phyloP scores from a whole-genome alignment of 768 basidiomycete genomes.

The Tylopilus felleus region DNA sequence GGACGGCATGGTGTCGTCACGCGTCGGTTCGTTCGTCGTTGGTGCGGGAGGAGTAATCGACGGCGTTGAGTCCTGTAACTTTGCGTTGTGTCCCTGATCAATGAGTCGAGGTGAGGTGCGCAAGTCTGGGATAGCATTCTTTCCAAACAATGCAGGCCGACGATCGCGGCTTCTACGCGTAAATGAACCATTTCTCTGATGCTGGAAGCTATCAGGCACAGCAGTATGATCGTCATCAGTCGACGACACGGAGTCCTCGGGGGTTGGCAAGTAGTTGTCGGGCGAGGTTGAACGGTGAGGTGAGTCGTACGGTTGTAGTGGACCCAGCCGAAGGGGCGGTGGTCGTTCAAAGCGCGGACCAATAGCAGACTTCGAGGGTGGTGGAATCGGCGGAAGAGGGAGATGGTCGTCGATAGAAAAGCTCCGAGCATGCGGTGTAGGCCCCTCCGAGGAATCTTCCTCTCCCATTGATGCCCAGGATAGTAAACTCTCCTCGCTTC shows the following conservation, averaged over 20 bases:
- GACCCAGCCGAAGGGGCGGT: conserved; percentile 48
- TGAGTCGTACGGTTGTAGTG: conserved; percentile 39
- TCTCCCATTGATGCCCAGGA: conserved; percentile 45
- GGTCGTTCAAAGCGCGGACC: conserved; percentile 37
- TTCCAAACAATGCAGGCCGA: conserved; percentile 44
- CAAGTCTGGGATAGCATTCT: conserved; percentile 88
- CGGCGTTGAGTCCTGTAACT: conserved; percentile 25
- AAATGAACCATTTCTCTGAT: conserved; percentile 51
- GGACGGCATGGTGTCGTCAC: conserved; percentile 36
- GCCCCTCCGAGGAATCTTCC: conserved; percentile 35
- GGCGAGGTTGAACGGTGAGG: conserved; percentile 50
- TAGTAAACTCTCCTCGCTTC: conserved; percentile 39
- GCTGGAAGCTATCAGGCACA: conserved; percentile 30
- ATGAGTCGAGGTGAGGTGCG: conserved; percentile 46
- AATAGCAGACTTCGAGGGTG: conserved; percentile 25
- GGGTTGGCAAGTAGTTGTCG: conserved; percentile 54
- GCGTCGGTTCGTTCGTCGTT: conserved; percentile 12
- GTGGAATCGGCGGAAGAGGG: conserved; percentile 36
- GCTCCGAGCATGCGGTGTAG: conserved; percentile 53
- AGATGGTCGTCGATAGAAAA: conserved; percentile 60
- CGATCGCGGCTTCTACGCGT: conserved; percentile 38
- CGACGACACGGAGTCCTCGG: conserved; percentile 51
- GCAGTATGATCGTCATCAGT: conserved; percentile 42
- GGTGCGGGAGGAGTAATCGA: conserved; percentile 5
- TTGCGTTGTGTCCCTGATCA: conserved; percentile 24